These are phyloP conservation scores for Daldinia childiae DNA, from an alignment of 495 filamentous ascomycete species.

Conservation along the genomic window DNA sequence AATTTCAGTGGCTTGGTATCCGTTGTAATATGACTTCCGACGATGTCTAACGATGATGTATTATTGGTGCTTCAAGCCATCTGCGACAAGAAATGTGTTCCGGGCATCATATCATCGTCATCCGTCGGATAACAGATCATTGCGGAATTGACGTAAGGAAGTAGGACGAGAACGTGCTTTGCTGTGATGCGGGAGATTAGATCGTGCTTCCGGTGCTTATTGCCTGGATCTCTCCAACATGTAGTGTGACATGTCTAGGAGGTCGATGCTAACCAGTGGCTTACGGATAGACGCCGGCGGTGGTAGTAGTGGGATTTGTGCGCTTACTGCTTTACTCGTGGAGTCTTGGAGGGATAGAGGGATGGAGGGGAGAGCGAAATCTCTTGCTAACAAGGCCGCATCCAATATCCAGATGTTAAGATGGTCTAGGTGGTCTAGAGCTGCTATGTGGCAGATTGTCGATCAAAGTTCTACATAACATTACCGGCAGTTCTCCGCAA, in stretches of 20 bases:
- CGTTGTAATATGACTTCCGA: conserved; percentile 10
- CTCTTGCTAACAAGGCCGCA: not conserved
- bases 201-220: conserved; percentile 32
- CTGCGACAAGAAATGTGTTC: conserved; percentile 16
- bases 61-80: not conserved
- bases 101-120: conserved; percentile 21
- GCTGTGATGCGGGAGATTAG: conserved; percentile 33
- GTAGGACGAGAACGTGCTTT: conserved; percentile 27
- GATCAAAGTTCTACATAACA: not conserved
- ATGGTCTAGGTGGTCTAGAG: not conserved
- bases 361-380: conserved; percentile 4
- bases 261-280: conserved; percentile 17
- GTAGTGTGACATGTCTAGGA: conserved; percentile 33
- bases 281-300: conserved; percentile 11
- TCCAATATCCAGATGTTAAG: not conserved
- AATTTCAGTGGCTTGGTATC: not conserved
- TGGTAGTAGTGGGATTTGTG: conserved; percentile 11
- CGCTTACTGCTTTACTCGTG: conserved; percentile 19
- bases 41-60: not conserved
- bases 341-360: not conserved
- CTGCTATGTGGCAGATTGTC: not conserved
- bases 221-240: conserved; percentile 28
- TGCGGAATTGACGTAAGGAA: conserved; percentile 30
- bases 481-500: conserved; percentile 19
- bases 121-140: conserved; percentile 10